These are phyloP conservation scores for Arachnomyces sp. DNA, from an alignment of 2,329 filamentous ascomycete species.

Conservation along the genomic window DNA sequence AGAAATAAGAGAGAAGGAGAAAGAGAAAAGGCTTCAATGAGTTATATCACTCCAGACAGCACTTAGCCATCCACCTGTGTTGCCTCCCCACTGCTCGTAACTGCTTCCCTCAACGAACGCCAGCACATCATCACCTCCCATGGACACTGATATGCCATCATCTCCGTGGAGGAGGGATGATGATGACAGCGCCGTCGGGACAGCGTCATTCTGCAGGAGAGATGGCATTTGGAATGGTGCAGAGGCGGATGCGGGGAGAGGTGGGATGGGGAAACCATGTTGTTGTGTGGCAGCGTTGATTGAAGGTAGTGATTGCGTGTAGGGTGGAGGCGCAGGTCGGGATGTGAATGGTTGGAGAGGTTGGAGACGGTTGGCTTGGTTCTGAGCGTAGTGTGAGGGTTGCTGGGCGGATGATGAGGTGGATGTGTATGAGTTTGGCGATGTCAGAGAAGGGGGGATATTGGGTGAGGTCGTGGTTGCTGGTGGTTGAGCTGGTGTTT, in stretches of 20 bases:
- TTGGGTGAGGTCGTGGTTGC: constrained; percentile 17
- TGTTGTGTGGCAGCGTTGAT: constrained; percentile 25
- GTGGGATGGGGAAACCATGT: constrained; percentile 27
- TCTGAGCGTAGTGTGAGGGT: constrained; percentile 16
- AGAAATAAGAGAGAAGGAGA: background rate
- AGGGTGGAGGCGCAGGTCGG: constrained; percentile 23
- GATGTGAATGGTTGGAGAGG: constrained; percentile 31
- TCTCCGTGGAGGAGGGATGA: too few relatives aligned
- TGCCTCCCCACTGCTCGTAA: constrained; percentile 9
- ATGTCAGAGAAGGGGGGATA: constrained; percentile 23
- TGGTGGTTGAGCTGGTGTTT: constrained; percentile 25
- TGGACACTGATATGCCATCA: too few relatives aligned
- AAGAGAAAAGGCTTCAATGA: background rate
- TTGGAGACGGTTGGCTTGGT: constrained; percentile 28
- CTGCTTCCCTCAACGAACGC: constrained; percentile 12
- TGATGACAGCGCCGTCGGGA: too few relatives aligned
- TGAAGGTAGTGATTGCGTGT: constrained; percentile 31
- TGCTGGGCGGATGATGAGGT: constrained; percentile 16
- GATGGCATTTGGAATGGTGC: constrained; percentile 1
- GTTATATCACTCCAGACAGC: constrained; percentile 6
- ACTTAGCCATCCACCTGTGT: constrained; percentile 8
- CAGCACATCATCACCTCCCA: constrained; percentile 14
- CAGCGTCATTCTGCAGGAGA: background rate
- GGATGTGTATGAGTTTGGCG: constrained; percentile 16
- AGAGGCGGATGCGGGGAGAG: constrained; percentile 23